Base-by-base conservation (phyloP, 2,329 filamentous ascomycete species). In the Pyricularia sp. region DNA sequence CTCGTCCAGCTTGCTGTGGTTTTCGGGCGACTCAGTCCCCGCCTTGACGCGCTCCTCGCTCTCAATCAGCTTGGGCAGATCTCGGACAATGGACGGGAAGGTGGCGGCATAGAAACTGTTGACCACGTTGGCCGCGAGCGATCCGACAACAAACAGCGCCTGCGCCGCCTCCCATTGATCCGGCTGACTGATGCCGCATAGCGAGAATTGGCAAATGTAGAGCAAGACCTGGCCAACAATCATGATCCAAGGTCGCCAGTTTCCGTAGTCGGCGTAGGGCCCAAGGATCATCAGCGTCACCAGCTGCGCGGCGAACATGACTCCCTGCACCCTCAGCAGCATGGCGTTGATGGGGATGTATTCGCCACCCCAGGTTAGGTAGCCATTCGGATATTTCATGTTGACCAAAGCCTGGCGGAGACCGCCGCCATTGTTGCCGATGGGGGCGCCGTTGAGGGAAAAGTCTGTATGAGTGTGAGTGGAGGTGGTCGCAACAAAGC, bases 231-330 rank as follows among this genome's bases (percentile, higher is more conserved):
- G 68, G 11, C 65, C 65, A 5, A 67, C 67, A 14, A 73, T 73
- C 70, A 73, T 71, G 69, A 73, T 73, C 69, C 70, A 72, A 12
- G 72, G 72, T 0, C 72, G 71, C 72, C 72, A 73, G 65, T 71
- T 71, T 55, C 72, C 72, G 33, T 72, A 73, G 69, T 73, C 72
- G 68, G 72, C 72, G 61, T 73, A 73, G 7, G 71, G 71, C n/a
- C 72, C 72, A 11, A 73, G 26, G 28, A 71, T 67, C 42, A 73
- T 64, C 20, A 73, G 70, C 11, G 69, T 67, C 50, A 70, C 70
- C n/a, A 73, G 71, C 65, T 73, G 72, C 10, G 70, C 69, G 11
- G 71, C 72, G 61, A 73, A 73, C 6, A 72, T 69, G 66, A 73
- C 70, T n/a, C 72, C 72, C 4, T 72, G 73, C 55, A 73, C 69